Evolutionary conservation across 2,329 filamentous ascomycete genomes (phyloP), one percentile per base, ranked within the genome.

Genomic region (Dothideomycetidae sp.): DNA sequence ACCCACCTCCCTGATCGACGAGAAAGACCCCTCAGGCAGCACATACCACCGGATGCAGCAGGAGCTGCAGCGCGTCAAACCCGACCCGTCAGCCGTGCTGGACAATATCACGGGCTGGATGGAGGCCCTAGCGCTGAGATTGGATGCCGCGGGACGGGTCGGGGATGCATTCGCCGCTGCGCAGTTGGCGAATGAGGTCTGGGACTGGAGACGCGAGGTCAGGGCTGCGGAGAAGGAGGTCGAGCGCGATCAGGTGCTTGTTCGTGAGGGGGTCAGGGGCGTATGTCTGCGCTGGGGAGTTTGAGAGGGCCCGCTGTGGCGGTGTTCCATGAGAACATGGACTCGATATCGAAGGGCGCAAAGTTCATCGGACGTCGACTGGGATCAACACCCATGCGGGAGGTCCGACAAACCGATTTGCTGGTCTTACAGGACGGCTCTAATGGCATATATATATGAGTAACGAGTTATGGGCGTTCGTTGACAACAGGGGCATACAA

Each of bases 211-310:
- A 2, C 29, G 28, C 4, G n/a, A 26, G 23, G 33, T 36, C 5
- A 29, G 16, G 14, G 23, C 14, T 7, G 33, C 33, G 11, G 18
- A 28, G 19, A 23, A 36, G 10, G 33, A 36, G 5, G n/a, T 38
- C 29, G 36, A 28, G 29, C 26, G 28, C 29, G 36, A 36, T 19
- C 19, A 36, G n/a, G 33, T 18, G 19, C 15, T 19, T 12, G 14
- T 36, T 19, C 13, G 21, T 10, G 28, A 26, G 11, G 23, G 23
- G 7, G 18, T 36, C 13, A 26, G 28, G 21, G 33, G 33, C 3
- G 36, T 38, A 13, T 31, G 29, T 16, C 16, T 38, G 36, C 18
- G 36, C 11, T 38, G 36, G 36, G 36, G 36, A 9, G 30, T 38
- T 21, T 38, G 28, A 33, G 2, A 10, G 21, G 21, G 21, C 7